Evolutionary conservation across 2,329 filamentous ascomycete species (phyloP).

Genomic region (Trichoderma harzianum): DNA sequence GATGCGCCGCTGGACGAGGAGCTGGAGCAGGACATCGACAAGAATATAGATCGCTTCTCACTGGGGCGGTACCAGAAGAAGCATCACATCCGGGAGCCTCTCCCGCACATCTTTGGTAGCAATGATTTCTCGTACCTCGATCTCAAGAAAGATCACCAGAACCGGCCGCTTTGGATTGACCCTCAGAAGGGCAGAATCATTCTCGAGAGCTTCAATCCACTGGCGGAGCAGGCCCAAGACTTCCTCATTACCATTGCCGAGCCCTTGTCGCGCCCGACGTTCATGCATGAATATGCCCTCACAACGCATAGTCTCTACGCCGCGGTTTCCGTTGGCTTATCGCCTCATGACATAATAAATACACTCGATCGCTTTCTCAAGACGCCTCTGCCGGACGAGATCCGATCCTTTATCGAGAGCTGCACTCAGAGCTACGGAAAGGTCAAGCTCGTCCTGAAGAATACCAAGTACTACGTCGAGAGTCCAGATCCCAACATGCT

Average conservation of each 20-base stretch:
- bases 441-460: constrained; percentile 89
- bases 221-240: constrained; percentile 83
- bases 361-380: constrained; percentile 87
- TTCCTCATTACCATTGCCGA: constrained; percentile 96
- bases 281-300: constrained; percentile 89
- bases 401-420: constrained; percentile 71
- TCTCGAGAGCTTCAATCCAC: constrained; percentile 87
- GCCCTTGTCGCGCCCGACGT: constrained; percentile 82
- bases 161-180: constrained; percentile 92
- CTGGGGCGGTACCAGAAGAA: constrained; percentile 49
- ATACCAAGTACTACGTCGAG: constrained; percentile 92
- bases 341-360: constrained; percentile 83
- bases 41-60: constrained; percentile 59
- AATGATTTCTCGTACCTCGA: constrained; percentile 77
- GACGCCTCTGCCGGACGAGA: constrained; percentile 76
- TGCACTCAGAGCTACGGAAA: constrained; percentile 92
- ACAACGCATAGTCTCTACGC: constrained; percentile 93
- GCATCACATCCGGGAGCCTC: constrained; percentile 41
- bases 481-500: constrained; percentile 84
- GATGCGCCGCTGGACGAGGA: constrained; percentile 50
- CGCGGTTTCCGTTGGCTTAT: constrained; percentile 89
- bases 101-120: constrained; percentile 46
- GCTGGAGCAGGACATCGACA: constrained; percentile 53
- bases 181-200: constrained; percentile 82
- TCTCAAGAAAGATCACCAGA: constrained; percentile 83